These are phyloP conservation scores for Puccinia horiana DNA, from an alignment of 1,284 basidiomycete genomes.

Conservation along the genomic window DNA sequence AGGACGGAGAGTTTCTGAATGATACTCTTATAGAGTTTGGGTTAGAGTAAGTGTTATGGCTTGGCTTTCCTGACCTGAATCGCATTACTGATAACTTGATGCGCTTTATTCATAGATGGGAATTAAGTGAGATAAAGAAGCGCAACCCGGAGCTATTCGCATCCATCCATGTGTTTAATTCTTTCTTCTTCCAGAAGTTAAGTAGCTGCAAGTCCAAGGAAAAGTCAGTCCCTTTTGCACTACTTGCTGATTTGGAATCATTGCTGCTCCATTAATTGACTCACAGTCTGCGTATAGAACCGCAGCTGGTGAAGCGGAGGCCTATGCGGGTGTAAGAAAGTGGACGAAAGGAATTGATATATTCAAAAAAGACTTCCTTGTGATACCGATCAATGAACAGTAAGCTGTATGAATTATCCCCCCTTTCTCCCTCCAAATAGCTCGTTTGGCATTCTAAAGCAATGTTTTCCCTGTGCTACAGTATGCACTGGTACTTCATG, in stretches of 20 bases:
- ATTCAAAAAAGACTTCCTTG: constrained; percentile 86
- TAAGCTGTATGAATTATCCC: constrained; percentile 59
- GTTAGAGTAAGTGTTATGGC: constrained; percentile 68
- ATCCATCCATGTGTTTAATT: constrained; percentile 86
- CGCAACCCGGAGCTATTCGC: constrained; percentile 67
- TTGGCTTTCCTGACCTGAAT: constrained; percentile 28
- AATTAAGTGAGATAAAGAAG: constrained; percentile 53
- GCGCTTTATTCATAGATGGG: constrained; percentile 63
- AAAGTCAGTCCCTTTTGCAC: constrained; percentile 62
- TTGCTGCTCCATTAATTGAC: constrained; percentile 1
- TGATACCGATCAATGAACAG: constrained; percentile 96
- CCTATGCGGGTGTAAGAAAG: constrained; percentile 81
- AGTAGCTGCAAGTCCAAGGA: constrained; percentile 63
- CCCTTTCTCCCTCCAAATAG: neutral
- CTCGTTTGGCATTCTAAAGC: neutral
- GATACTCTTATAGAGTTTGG: constrained; percentile 96
- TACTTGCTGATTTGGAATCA: neutral
- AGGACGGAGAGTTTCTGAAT: constrained; percentile 81
- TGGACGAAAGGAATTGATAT: constrained; percentile 79
- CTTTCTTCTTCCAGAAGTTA: constrained; percentile 97
- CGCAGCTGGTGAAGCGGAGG: constrained; percentile 58
- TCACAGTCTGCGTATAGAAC: constrained; percentile 25
- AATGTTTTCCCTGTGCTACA: constrained; percentile 57
- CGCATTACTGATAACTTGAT: constrained; percentile 66
- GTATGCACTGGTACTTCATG: constrained; percentile 95